A percentile compares a stretch with the other conserved stretches of the same genome.
Conservation (phyloP, 495 filamentous ascomycete species). For the Penicillium psychrofluorescens region DNA sequence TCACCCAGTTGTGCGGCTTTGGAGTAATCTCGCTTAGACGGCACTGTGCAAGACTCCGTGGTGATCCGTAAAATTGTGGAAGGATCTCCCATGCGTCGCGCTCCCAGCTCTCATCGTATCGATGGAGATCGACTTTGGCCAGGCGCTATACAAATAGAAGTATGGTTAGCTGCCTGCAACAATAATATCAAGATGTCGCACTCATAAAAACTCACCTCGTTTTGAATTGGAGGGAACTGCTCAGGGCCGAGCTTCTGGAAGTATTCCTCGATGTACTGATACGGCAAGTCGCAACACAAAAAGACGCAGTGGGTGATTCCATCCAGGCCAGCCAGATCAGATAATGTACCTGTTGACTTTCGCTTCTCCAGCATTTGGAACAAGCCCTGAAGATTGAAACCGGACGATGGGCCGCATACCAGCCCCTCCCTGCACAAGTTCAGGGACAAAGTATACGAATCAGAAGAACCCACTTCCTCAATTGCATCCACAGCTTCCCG, state of each 20-base stretch:
- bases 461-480: constrained; percentile 45
- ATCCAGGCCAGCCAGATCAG: constrained; percentile 34
- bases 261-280: constrained; percentile 56
- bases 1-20: constrained; percentile 20
- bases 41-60: constrained; percentile 15
- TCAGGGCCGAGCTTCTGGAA: constrained; percentile 45
- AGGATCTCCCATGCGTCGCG: constrained; percentile 31
- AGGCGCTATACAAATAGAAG: constrained; percentile 27
- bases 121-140: constrained; percentile 43
- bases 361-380: constrained; percentile 43
- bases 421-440: constrained; percentile 49
- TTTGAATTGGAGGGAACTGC: constrained; percentile 49
- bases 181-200: neutral
- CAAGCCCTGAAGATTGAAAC: constrained; percentile 48
- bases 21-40: constrained; percentile 18
- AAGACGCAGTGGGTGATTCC: constrained; percentile 51
- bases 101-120: constrained; percentile 49
- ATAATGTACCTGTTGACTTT: constrained; percentile 36
- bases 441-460: constrained; percentile 48
- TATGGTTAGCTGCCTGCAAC: constrained; percentile 2
- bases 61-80: constrained; percentile 24
- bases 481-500: constrained; percentile 43
- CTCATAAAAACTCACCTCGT: constrained; percentile 34
- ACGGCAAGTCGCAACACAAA: constrained; percentile 54
- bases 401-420: constrained; percentile 54